phyloP scores from a whole-genome alignment of 139 green algal genomes.

The Asterochloris erici region DNA sequence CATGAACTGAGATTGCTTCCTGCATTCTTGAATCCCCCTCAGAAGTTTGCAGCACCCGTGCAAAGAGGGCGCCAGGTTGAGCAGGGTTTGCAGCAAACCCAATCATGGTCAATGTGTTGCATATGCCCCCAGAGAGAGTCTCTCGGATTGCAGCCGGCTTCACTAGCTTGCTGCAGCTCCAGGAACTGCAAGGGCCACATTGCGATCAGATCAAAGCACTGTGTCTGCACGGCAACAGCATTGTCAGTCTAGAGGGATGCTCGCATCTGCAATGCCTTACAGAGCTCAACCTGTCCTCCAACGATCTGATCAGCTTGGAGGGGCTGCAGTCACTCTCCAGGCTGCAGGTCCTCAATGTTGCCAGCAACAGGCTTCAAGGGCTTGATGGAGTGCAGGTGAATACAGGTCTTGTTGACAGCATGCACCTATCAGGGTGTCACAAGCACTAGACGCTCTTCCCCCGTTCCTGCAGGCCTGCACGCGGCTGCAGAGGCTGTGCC shows the following conservation, averaged over 20 bases:
- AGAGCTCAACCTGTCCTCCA: slow-evolving; percentile 71
- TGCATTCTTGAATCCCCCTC: no score
- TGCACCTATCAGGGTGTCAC: no score
- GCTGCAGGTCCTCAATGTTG: slow-evolving; percentile 62
- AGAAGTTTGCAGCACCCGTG: no score
- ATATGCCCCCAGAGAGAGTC: neutral
- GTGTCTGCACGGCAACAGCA: slow-evolving; percentile 69
- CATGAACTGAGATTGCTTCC: no score
- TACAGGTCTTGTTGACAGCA: no score
- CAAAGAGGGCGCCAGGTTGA: neutral
- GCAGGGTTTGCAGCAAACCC: neutral
- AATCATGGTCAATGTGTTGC: neutral
- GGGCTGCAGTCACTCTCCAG: slow-evolving; percentile 31
- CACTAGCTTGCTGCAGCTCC: neutral
- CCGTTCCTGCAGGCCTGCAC: slow-evolving; percentile 33
- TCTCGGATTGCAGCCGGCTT: neutral
- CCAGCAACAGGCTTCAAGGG: slow-evolving; percentile 59
- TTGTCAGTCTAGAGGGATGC: slow-evolving; percentile 46
- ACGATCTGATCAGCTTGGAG: slow-evolving; percentile 34
- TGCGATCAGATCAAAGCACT: slow-evolving; percentile 11
- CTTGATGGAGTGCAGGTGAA: slow-evolving; percentile 2
- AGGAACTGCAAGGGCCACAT: neutral
- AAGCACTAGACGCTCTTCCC: no score
- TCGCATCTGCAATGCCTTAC: slow-evolving; percentile 30
- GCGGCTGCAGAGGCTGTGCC: slow-evolving; percentile 44